phyloP scores from a whole-genome alignment of 169 alveolate species.

The Cyclospora cayetanensis region DNA sequence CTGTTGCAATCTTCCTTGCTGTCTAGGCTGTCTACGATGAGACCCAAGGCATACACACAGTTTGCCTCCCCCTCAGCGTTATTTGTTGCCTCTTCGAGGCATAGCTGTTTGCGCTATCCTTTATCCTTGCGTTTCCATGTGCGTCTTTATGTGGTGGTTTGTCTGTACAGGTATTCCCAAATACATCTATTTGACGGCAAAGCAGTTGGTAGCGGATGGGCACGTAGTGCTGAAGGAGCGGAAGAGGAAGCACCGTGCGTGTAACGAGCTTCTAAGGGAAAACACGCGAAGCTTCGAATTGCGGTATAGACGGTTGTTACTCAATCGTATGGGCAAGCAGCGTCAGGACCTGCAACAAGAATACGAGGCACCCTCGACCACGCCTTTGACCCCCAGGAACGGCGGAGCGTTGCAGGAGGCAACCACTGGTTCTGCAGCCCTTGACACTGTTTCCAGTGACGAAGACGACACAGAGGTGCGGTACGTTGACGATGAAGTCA shows the following conservation, averaged over 20 bases:
- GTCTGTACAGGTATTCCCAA: slow-evolving; percentile 69
- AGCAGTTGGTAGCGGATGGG: slow-evolving; percentile 61
- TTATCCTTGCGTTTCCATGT: not conserved
- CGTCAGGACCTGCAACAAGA: slow-evolving; percentile 56
- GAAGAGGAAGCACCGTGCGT: slow-evolving; percentile 20
- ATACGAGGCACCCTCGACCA: no score
- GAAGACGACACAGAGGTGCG: slow-evolving; percentile 65
- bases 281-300: slow-evolving; percentile 53
- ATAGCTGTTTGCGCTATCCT: no score
- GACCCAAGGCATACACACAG: no score
- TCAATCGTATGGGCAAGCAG: slow-evolving; percentile 51
- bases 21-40: not conserved
- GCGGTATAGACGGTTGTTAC: slow-evolving; percentile 57
- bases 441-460: slow-evolving; percentile 43
- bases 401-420: not conserved
- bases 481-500: slow-evolving; percentile 57
- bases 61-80: no score
- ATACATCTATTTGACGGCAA: slow-evolving; percentile 67
- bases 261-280: not conserved
- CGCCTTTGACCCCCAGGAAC: slow-evolving; percentile 38
- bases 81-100: not conserved
- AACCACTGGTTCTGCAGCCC: not conserved
- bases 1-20: no score
- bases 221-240: slow-evolving; percentile 65
- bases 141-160: not conserved